Evolutionary conservation across 768 basidiomycete genomes (phyloP).

Genomic region (Chlorophyllum brunneum): DNA sequence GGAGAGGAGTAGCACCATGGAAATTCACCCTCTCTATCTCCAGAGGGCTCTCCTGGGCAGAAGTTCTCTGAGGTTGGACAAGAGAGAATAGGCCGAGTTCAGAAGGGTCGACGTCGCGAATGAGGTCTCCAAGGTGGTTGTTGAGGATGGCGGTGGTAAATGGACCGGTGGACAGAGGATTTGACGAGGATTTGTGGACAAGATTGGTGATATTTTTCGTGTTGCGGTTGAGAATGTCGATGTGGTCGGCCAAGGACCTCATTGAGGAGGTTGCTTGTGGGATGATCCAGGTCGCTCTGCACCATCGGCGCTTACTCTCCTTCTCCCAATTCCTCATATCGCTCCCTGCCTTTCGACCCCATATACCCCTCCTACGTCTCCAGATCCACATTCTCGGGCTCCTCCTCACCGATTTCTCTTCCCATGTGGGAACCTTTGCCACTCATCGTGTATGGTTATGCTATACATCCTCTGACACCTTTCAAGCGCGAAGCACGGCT

Average conservation of each 20-base stretch:
- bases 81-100: slow-evolving; percentile 78
- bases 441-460: slow-evolving; percentile 88
- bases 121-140: slow-evolving; percentile 65
- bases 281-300: slow-evolving; percentile 10
- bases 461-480: slow-evolving; percentile 77
- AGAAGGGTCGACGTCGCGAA: slow-evolving; percentile 74
- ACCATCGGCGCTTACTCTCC: slow-evolving; percentile 8
- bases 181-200: slow-evolving; percentile 27
- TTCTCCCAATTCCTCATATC: background rate
- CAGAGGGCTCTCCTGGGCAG: slow-evolving; percentile 25
- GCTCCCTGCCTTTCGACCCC: background rate
- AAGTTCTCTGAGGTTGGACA: slow-evolving; percentile 23
- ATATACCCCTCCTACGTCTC: too few relatives aligned
- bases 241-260: slow-evolving; percentile 65
- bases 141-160: slow-evolving; percentile 67
- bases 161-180: slow-evolving; percentile 30
- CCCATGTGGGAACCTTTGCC: slow-evolving; percentile 52
- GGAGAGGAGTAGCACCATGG: slow-evolving; percentile 67
- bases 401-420: too few relatives aligned
- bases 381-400: slow-evolving; percentile 5
- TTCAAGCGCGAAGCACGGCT: slow-evolving; percentile 69
- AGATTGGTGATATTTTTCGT: slow-evolving; percentile 48
- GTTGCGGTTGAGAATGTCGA: slow-evolving; percentile 57
- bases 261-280: slow-evolving; percentile 15
- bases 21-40: slow-evolving; percentile 64